Conservation (phyloP, 73 alveolate genomes). For the Paramecium biaurelia region DNA sequence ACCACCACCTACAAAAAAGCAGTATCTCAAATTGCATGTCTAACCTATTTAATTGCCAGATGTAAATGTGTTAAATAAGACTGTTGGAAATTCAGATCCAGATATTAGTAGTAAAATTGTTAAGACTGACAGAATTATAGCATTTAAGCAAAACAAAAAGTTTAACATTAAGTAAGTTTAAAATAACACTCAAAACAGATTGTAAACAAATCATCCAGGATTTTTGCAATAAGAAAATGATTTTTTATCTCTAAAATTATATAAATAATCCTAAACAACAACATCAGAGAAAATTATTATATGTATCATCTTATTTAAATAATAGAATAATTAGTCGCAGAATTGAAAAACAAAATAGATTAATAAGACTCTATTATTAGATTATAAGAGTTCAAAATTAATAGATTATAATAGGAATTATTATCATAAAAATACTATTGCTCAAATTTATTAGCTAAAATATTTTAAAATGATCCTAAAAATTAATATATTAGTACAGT, state of each 20-base stretch:
- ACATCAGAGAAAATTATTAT: neutral
- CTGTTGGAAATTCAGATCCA: neutral
- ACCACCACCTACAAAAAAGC: conserved; percentile 8
- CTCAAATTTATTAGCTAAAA: neutral
- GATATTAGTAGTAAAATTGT: neutral
- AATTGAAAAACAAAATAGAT: neutral
- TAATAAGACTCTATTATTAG: neutral
- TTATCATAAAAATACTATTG: neutral
- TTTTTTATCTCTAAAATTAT: neutral
- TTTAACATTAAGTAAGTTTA: neutral
- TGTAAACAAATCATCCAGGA: neutral
- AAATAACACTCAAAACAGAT: neutral
- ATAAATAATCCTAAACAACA: neutral
- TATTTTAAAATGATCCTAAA: neutral
- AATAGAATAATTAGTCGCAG: neutral
- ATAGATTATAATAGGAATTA: conserved; percentile 25
- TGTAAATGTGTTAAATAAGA: neutral
- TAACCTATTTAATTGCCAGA: neutral
- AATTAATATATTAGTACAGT: neutral
- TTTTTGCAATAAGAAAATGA: neutral
- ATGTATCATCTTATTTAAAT: neutral
- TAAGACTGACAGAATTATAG: neutral
- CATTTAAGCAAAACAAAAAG: neutral
- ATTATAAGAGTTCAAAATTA: conserved; percentile 26
- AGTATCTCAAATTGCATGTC: neutral